Conservation (phyloP, 305 asterid species). For the Fraxinus dipetala region DNA sequence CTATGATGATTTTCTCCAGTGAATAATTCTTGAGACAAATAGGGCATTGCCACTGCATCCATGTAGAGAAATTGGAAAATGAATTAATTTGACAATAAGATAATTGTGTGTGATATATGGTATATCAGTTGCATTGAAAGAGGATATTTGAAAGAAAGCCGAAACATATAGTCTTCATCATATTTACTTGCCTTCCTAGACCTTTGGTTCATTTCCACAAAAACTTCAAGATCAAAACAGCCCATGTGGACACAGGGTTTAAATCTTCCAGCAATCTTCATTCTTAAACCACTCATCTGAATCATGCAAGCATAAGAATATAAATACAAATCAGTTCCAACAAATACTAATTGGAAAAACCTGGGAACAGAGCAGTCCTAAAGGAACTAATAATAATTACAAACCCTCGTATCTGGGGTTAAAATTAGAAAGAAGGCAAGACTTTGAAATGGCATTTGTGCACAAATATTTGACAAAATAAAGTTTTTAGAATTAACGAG, state of each 20-base stretch:
- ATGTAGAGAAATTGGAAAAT: slow-evolving; percentile 13
- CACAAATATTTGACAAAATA: neutral
- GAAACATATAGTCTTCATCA: neutral
- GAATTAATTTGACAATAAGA: neutral
- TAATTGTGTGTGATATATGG: neutral
- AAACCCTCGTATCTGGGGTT: neutral
- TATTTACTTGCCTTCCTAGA: slow-evolving; percentile 87
- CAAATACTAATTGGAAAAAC: neutral
- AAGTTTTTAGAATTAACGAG: neutral
- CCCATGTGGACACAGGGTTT: slow-evolving; percentile 93
- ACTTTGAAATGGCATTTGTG: neutral
- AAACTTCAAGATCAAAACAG: slow-evolving; percentile 92
- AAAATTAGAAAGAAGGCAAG: neutral
- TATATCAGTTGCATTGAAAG: neutral
- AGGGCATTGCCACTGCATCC: slow-evolving; percentile 99
- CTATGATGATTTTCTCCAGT: slow-evolving; percentile 83
- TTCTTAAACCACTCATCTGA: slow-evolving; percentile 96
- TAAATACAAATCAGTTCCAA: slow-evolving; percentile 21
- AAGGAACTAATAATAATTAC: neutral
- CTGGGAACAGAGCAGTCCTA: neutral
- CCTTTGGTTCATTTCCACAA: slow-evolving; percentile 96
- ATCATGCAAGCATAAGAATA: slow-evolving; percentile 26
- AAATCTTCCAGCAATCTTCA: slow-evolving; percentile 97
- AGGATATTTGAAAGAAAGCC: neutral
- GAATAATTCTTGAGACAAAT: slow-evolving; percentile 89